Conservation (phyloP, 108 stramenopile genomes). For the Skeletonema grethae region DNA sequence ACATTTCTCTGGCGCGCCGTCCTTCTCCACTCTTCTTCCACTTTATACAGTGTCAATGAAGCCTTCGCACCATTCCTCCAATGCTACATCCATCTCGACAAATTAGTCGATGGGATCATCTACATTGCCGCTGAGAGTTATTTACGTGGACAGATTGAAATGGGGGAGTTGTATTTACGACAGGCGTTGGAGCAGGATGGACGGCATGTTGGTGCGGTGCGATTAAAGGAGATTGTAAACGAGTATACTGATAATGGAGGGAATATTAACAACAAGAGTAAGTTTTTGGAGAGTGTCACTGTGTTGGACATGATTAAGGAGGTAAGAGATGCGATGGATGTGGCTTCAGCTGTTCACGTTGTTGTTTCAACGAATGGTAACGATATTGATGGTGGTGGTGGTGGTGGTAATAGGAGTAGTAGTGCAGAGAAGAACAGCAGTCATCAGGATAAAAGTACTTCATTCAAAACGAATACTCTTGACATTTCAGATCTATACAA, state of each 20-base stretch:
- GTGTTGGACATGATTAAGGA: constrained; percentile 1
- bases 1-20: constrained; percentile 73
- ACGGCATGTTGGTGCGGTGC: constrained; percentile 45
- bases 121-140: constrained; percentile 70
- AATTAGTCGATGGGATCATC: constrained; percentile 68
- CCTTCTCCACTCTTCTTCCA: constrained; percentile 35
- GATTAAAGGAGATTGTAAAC: constrained; percentile 29
- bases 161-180: constrained; percentile 65
- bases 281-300: not conserved
- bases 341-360: not conserved
- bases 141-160: constrained; percentile 65
- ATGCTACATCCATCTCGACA: constrained; percentile 57
- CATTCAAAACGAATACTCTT: not conserved
- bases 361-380: no score
- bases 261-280: no score
- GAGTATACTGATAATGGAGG: not conserved
- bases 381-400: no score
- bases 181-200: constrained; percentile 66
- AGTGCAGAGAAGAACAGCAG: constrained; percentile 20
- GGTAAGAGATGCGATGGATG: not conserved
- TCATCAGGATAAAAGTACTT: no score
- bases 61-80: constrained; percentile 69
- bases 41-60: constrained; percentile 65
- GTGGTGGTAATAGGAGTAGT: not conserved
- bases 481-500: constrained; percentile 12